phyloP scores from a whole-genome alignment of 2,329 filamentous ascomycete species.

The Penicillium sclerotiorum region DNA sequence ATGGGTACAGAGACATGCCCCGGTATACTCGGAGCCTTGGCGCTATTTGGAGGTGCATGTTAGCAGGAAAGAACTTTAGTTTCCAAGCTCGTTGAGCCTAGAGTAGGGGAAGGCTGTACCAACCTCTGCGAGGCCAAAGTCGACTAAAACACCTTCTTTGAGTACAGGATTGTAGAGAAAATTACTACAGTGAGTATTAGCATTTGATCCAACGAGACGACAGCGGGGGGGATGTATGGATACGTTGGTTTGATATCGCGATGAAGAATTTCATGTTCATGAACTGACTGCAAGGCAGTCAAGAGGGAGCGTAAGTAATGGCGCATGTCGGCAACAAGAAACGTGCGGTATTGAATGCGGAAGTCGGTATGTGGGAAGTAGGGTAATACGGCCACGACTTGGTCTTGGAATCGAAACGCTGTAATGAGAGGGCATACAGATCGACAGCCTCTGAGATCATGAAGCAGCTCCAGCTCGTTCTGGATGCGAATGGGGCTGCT shows the following conservation, averaged over 20 bases:
- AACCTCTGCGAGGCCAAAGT: conserved; percentile 92
- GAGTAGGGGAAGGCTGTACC: conserved; percentile 7
- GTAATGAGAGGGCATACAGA: conserved; percentile 95
- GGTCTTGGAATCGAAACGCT: conserved; percentile 91
- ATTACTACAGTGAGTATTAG: conserved; percentile 55
- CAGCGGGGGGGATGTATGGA: neutral
- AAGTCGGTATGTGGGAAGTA: conserved; percentile 98
- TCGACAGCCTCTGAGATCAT: conserved; percentile 78
- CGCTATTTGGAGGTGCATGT: conserved; percentile 40
- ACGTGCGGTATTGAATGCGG: conserved; percentile 83
- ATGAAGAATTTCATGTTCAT: conserved; percentile 82
- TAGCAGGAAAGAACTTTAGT: neutral
- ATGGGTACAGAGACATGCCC: conserved; percentile 76
- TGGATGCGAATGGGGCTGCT: conserved; percentile 90
- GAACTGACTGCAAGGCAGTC: conserved; percentile 79
- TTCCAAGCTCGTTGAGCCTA: no score
- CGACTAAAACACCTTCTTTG: conserved; percentile 87
- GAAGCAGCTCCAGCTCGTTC: conserved; percentile 91
- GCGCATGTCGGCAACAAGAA: conserved; percentile 82
- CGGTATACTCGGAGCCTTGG: conserved; percentile 55
- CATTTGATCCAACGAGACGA: neutral
- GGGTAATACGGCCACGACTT: conserved; percentile 90
- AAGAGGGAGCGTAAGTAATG: conserved; percentile 90
- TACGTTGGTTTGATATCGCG: conserved; percentile 92
- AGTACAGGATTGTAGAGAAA: conserved; percentile 83